phyloP scores from a whole-genome alignment of 2,329 filamentous ascomycete species.

The Hypoxylon sp. region DNA sequence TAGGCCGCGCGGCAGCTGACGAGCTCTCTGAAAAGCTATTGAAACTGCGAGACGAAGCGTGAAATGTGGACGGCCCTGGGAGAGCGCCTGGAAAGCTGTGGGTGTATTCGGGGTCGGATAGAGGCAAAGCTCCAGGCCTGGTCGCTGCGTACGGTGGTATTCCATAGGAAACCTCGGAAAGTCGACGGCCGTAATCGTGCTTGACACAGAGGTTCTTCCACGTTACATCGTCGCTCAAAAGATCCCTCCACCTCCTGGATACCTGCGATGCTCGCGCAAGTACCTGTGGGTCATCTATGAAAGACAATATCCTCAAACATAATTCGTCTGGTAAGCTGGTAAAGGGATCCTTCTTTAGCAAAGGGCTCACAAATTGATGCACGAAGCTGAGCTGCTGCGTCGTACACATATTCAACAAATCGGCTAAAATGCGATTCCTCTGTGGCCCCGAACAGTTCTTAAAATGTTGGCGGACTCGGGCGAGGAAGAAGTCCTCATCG shows the following conservation, averaged over 20 bases:
- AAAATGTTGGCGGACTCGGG: constrained; percentile 85
- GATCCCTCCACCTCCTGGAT: constrained; percentile 92
- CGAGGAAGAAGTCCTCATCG: constrained; percentile 85
- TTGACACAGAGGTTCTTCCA: constrained; percentile 99
- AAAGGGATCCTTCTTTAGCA: constrained; percentile 97
- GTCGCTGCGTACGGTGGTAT: constrained; percentile 53
- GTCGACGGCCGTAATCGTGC: constrained; percentile 82
- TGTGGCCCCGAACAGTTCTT: constrained; percentile 81
- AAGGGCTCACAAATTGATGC: constrained; percentile 92
- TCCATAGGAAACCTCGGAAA: constrained; percentile 65
- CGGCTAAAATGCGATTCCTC: constrained; percentile 85
- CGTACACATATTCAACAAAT: constrained; percentile 93
- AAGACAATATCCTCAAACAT: constrained; percentile 91
- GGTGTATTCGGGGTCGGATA: constrained; percentile 55
- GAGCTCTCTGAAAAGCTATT: constrained; percentile 64
- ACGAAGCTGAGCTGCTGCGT: constrained; percentile 97
- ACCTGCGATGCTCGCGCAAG: constrained; percentile 94
- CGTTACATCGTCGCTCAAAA: constrained; percentile 95
- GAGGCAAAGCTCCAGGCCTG: constrained; percentile 53
- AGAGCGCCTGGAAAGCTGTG: constrained; percentile 64
- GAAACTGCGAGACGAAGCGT: constrained; percentile 66
- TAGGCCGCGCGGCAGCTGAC: constrained; percentile 64
- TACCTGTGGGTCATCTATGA: constrained; percentile 96
- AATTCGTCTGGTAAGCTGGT: constrained; percentile 92
- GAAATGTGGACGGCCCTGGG: constrained; percentile 54